These are phyloP conservation scores for Malus hybrid DNA, from an alignment of 331 rosid genomes.

Conservation along the genomic window DNA sequence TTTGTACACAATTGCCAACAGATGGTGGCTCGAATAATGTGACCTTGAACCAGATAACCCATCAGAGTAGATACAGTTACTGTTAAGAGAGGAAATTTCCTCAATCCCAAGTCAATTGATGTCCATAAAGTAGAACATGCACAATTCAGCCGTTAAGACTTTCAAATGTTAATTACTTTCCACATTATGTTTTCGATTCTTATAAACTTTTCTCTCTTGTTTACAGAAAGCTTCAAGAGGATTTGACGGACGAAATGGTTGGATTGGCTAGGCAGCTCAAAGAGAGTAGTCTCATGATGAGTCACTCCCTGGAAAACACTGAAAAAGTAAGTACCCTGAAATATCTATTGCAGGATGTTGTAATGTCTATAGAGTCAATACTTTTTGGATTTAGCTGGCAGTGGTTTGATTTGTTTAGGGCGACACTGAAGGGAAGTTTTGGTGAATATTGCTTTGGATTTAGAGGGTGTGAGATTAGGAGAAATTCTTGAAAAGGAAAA, in stretches of 20 bases:
- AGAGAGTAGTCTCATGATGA: conserved; percentile 85
- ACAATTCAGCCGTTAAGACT: background rate
- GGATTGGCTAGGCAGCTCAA: conserved; percentile 84
- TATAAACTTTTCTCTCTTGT: background rate
- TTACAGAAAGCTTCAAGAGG: conserved; percentile 80
- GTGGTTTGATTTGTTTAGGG: background rate
- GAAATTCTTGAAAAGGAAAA: background rate
- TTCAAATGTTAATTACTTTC: background rate
- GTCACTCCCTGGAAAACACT: conserved; percentile 65
- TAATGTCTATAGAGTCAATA: background rate
- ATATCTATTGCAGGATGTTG: background rate
- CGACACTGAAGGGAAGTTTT: background rate
- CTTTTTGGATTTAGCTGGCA: background rate
- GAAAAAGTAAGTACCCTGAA: conserved; percentile 48
- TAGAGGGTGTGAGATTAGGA: background rate
- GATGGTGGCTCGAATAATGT: background rate
- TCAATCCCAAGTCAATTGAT: background rate
- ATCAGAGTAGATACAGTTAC: background rate
- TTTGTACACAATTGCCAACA: background rate
- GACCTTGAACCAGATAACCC: background rate
- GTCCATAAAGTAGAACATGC: background rate
- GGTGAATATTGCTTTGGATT: background rate
- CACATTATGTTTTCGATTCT: background rate
- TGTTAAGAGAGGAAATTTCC: background rate
- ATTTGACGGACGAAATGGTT: conserved; percentile 94